Conservation (phyloP, 1,284 basidiomycete species). For the Ceratobasidium sp. region DNA sequence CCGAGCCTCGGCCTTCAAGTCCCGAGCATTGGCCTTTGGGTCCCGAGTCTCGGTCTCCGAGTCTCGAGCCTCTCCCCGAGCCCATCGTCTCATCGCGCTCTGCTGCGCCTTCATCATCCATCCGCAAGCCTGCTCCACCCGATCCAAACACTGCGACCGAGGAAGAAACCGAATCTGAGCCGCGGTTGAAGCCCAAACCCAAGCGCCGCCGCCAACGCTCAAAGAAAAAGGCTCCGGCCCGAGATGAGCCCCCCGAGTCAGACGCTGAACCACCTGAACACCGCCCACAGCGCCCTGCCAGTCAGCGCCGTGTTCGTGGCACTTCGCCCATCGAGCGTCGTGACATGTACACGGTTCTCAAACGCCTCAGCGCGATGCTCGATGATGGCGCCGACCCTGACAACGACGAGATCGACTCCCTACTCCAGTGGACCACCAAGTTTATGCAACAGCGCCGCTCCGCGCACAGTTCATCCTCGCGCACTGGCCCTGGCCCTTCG, state of each 20-base stretch:
- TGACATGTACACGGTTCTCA: not conserved
- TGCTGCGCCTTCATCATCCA: not conserved
- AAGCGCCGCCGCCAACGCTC: not conserved
- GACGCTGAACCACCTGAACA: not conserved
- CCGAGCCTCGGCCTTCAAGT: not conserved
- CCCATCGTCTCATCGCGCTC: not conserved
- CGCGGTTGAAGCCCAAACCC: not conserved
- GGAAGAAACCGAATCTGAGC: slow-evolving; percentile 2
- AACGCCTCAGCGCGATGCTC: not conserved
- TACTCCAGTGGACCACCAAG: not conserved
- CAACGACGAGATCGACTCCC: not conserved
- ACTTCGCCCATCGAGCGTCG: not conserved
- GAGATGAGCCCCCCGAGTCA: not conserved
- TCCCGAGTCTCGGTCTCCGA: not conserved
- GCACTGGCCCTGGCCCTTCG: not conserved
- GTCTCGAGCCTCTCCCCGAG: not conserved
- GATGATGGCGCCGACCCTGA: not conserved
- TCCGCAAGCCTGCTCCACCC: not conserved
- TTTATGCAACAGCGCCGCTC: not conserved
- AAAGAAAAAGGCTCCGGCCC: not conserved
- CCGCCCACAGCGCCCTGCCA: not conserved
- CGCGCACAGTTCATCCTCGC: not conserved
- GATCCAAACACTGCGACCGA: not conserved
- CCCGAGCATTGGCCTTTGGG: not conserved
- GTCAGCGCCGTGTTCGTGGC: not conserved